Percentiles rank a stretch among this genome's conserved stretches.
phyloP scores from a whole-genome alignment of 768 basidiomycete genomes.

The Russula lepida region DNA sequence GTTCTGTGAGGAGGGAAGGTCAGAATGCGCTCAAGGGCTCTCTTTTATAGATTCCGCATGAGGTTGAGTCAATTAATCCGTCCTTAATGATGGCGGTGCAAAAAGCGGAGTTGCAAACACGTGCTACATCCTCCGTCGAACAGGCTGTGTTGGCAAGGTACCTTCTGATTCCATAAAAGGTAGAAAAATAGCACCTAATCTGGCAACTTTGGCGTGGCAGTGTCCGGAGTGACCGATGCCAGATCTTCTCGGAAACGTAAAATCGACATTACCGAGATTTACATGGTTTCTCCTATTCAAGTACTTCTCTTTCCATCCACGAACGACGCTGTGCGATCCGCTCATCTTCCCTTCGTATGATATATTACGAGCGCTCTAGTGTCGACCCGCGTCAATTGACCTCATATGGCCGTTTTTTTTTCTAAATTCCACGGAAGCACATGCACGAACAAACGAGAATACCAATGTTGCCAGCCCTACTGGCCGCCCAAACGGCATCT shows the following conservation, averaged over 20 bases:
- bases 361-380: neutral
- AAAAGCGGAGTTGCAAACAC: constrained; percentile 2
- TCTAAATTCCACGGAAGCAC: no score
- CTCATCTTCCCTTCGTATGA: neutral
- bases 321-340: neutral
- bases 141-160: constrained; percentile 9
- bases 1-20: neutral
- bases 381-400: neutral
- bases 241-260: neutral
- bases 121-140: neutral
- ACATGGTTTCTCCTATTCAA: neutral
- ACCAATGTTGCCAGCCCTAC: neutral
- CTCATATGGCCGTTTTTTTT: neutral
- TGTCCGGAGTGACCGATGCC: neutral
- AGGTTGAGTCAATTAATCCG: constrained; percentile 8
- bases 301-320: neutral
- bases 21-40: neutral
- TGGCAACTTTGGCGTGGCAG: neutral
- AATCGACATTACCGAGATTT: neutral
- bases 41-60: neutral
- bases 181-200: neutral
- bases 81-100: neutral
- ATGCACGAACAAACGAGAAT: neutral
- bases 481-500: neutral
- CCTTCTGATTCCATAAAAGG: neutral